These are phyloP conservation scores for Geum urbanum DNA, from an alignment of 306 rosid genomes.

Conservation along the genomic window DNA sequence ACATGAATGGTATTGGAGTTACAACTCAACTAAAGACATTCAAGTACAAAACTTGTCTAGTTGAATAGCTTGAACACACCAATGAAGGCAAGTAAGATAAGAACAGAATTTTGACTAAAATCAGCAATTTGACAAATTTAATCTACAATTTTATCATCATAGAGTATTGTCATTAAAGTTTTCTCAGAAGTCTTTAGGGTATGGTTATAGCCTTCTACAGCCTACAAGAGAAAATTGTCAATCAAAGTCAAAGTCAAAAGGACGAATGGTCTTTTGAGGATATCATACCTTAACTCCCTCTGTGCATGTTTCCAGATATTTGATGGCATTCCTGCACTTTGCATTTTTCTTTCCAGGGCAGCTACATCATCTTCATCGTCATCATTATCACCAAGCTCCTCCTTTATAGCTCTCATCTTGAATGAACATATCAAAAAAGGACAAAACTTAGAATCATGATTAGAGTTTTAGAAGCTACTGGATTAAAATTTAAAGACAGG, in stretches of 20 bases:
- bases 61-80: not conserved
- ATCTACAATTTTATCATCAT: too few relatives aligned
- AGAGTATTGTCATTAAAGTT: too few relatives aligned
- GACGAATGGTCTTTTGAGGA: not conserved
- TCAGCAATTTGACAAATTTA: not conserved
- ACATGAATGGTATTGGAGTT: conserved; percentile 18
- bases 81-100: not conserved
- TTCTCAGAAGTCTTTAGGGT: too few relatives aligned
- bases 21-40: conserved; percentile 16
- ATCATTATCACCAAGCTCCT: conserved; percentile 97
- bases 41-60: not conserved
- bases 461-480: not conserved
- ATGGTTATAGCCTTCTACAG: too few relatives aligned
- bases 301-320: conserved; percentile 93
- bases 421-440: conserved; percentile 30
- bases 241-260: too few relatives aligned
- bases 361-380: conserved; percentile 95
- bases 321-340: conserved; percentile 94
- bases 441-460: conserved; percentile 13
- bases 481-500: too few relatives aligned
- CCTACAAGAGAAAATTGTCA: too few relatives aligned
- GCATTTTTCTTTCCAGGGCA: conserved; percentile 91
- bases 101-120: not conserved
- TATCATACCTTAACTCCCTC: conserved; percentile 74
- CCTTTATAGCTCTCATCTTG: conserved; percentile 98